phyloP scores from a whole-genome alignment of 441 rosid species.

The Breynia disticha region DNA sequence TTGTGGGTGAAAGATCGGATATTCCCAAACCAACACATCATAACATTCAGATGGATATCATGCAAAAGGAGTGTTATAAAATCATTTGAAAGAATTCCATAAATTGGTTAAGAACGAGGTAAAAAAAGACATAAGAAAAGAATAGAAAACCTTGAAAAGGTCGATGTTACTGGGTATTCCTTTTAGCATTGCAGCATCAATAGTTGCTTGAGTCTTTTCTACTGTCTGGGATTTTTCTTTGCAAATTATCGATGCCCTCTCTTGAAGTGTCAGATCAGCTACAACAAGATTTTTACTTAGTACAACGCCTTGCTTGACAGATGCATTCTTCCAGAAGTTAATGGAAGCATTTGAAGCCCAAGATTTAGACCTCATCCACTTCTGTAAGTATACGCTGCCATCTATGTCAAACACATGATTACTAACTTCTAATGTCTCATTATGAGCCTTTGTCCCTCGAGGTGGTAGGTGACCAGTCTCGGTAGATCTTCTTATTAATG shows the following conservation, averaged over 20 bases:
- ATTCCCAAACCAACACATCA: no score
- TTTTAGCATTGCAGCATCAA: conserved; percentile 82
- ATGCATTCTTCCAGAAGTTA: conserved; percentile 69
- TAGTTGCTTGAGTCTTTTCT: conserved; percentile 90
- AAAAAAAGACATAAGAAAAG: not conserved
- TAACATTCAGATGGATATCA: not conserved
- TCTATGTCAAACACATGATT: conserved; percentile 64
- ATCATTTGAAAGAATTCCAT: not conserved
- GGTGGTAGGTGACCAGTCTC: conserved; percentile 32
- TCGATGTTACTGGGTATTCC: conserved; percentile 98
- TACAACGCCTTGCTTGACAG: conserved; percentile 50
- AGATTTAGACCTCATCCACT: conserved; percentile 89
- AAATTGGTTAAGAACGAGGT: not conserved
- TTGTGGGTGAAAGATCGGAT: no score
- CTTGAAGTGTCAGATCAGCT: conserved; percentile 59
- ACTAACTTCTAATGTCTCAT: conserved; percentile 36
- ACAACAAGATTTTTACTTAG: conserved; percentile 79
- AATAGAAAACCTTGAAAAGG: conserved; percentile 66
- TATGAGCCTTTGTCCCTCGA: conserved; percentile 24
- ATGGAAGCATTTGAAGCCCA: conserved; percentile 73
- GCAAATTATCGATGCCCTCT: conserved; percentile 69
- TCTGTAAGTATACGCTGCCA: conserved; percentile 82
- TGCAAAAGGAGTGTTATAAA: not conserved
- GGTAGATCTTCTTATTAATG: conserved; percentile 43
- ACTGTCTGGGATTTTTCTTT: conserved; percentile 54